Evolutionary conservation across 2,329 filamentous ascomycete genomes (phyloP), one percentile per base, ranked within the genome.

Genomic region (Clarireedia sp.): DNA sequence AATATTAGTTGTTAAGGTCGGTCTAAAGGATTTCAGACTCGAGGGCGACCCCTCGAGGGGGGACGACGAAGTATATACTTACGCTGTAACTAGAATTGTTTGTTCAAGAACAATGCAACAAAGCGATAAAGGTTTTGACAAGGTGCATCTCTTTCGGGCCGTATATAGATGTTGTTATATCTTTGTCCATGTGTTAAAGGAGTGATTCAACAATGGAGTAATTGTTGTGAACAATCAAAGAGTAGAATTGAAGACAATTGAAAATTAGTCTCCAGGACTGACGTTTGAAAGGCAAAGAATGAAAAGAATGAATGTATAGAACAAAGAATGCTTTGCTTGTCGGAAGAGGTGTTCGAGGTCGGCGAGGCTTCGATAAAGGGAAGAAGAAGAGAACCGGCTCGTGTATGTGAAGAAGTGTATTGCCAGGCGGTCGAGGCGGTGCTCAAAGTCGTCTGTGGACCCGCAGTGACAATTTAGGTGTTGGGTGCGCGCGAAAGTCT

Each of bases 161-260:
- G 21, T 19, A 43, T 9, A 26, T 33, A 43, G 24, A 26, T 6
- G 2, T n/a, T 17, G 48, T n/a, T 46, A 2, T 7, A 12, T 41
- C 14, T 49, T 21, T 54, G 23, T 54, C 36, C 24, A 19, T 9
- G 36, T 40, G 29, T 23, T 44, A 36, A 43, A 54, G 9, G 36
- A 54, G 21, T 49, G 51, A 54, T 36, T 54, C 52, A 44, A 49
- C 23, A 54, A 54, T 49, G 48, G 52, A 49, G 17, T 21, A 24
- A 26, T 36, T 23, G 40, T 24, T 40, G 24, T 23, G 19, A 21
- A 44, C 12, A 41, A 23, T 21, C 12, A 48, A 54, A 41, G 44
- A 54, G 36, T 48, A 43, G 38, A 26, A 33, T 43, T 43, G 40
- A 48, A 33, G 14, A 21, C 6, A 41, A n/a, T 24, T 29, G 21